These are phyloP conservation scores for Cryptococcus deneoformans DNA, from an alignment of 1,284 basidiomycete species.

Conservation along the genomic window DNA sequence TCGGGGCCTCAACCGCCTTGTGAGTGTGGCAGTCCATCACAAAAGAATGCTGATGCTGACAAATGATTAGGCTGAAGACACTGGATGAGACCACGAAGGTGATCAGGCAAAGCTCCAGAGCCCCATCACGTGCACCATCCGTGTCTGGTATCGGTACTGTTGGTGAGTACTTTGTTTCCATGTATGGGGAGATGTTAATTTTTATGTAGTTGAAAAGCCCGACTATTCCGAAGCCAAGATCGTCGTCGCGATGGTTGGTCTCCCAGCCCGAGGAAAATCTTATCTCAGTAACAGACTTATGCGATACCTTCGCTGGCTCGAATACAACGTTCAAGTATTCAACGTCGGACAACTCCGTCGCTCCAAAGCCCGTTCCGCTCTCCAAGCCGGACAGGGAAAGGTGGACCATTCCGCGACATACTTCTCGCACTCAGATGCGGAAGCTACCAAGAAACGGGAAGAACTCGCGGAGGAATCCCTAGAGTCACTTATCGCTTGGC, in stretches of 20 bases:
- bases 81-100: constrained; percentile 48
- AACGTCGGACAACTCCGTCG: constrained; percentile 96
- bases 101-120: constrained; percentile 40
- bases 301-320: constrained; percentile 87
- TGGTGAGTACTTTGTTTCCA: constrained; percentile 23
- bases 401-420: constrained; percentile 90
- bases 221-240: constrained; percentile 99
- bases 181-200: neutral
- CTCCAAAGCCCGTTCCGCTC: constrained; percentile 74
- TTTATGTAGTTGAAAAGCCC: constrained; percentile 75
- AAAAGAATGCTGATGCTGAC: constrained; percentile 1
- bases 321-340: constrained; percentile 98
- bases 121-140: constrained; percentile 43
- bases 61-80: constrained; percentile 32
- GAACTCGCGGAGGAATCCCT: constrained; percentile 86
- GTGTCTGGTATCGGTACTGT: constrained; percentile 51
- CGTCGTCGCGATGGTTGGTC: constrained; percentile 92
- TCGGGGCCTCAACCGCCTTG: constrained; percentile 48
- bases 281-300: constrained; percentile 81
- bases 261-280: constrained; percentile 79
- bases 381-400: constrained; percentile 54
- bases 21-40: constrained; percentile 13
- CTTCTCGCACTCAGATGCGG: constrained; percentile 83
- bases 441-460: constrained; percentile 76
- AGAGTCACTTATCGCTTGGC: constrained; percentile 92